Evolutionary conservation across 805 yeast genomes (phyloP).

Genomic region (Ogataea paradorogensis): DNA sequence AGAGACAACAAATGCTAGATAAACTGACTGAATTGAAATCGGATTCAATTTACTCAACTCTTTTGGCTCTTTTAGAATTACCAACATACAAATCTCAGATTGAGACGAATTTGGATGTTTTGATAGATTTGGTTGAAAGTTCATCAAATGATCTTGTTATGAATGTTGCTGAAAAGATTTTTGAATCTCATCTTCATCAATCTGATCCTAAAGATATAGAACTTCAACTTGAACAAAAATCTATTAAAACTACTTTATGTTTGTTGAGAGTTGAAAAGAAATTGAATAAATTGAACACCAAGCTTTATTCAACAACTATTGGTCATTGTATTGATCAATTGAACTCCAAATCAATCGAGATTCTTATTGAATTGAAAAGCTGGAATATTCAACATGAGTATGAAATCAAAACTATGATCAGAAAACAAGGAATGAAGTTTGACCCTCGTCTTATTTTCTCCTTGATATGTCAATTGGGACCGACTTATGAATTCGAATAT

Average conservation of each 20-base stretch:
- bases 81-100: conserved; percentile 55
- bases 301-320: not conserved
- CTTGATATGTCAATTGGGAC: conserved; percentile 11
- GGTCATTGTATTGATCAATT: not conserved
- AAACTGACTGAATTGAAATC: conserved; percentile 11
- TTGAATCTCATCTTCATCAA: conserved; percentile 42
- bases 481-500: conserved; percentile 14
- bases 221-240: conserved; percentile 1
- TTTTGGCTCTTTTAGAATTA: conserved; percentile 41
- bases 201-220: conserved; percentile 20
- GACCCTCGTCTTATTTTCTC: conserved; percentile 13
- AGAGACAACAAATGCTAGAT: conserved; percentile 32
- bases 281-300: conserved; percentile 3
- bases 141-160: conserved; percentile 13
- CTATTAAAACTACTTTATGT: conserved; percentile 6
- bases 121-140: conserved; percentile 14
- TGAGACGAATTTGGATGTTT: conserved; percentile 35
- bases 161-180: conserved; percentile 36
- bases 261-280: conserved; percentile 8
- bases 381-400: conserved; percentile 2
- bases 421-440: conserved; percentile 9
- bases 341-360: not conserved
- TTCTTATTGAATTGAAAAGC: conserved; percentile 11
- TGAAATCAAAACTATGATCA: conserved; percentile 6
- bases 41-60: conserved; percentile 1